Evolutionary conservation across 176 grass and related monocot species (phyloP), one percentile per base, ranked within the genome.

Genomic region (Carex cristatella): DNA sequence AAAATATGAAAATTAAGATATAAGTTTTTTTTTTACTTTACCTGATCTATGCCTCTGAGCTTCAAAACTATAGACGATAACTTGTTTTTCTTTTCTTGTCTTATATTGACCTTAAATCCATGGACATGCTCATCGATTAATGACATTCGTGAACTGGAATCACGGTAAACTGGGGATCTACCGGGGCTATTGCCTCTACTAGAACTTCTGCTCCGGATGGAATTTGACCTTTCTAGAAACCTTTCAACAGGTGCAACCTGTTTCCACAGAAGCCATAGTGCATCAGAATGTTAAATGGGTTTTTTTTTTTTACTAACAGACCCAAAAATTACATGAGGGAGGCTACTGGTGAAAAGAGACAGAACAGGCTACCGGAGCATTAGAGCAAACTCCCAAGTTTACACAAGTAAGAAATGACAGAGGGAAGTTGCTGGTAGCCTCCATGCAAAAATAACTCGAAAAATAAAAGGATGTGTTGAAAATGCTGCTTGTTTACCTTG

Each of bases 11-110:
- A 60, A 74, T 38, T 42, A 37, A 38, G 61, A 58, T 18, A 46
- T 14, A 27, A 65, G 23, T 7, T 60, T 7, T 60, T 59, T 68
- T 53, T 4, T 77, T 81, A 74, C 35, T 38, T 60, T 87, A 98
- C 96, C 93, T 98, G 93, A 65, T 98, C 96, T 46, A 98, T 92
- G 84, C 96, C 96, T 86, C 96, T 91, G 88, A 98, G 91, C 85
- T 95, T 98, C 81, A 95, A 73, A 85, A 99, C 96, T 58, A 99
- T 95, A 3, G 86, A 90, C 35, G 96, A 99, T 78, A 95, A 91
- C 48, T 99, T 99, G 63, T 93, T 95, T 89, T 99, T 99, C 89
- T 88, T 99, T 91, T 99, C 93, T 85, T 90, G 93, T 69, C 87
- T 93, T 64, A 99, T 95, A 82, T 91, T 94, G 82, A 99, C 96